Evolutionary conservation across 257 asterid genomes (phyloP).

Genomic region (Primulina eburnea): DNA sequence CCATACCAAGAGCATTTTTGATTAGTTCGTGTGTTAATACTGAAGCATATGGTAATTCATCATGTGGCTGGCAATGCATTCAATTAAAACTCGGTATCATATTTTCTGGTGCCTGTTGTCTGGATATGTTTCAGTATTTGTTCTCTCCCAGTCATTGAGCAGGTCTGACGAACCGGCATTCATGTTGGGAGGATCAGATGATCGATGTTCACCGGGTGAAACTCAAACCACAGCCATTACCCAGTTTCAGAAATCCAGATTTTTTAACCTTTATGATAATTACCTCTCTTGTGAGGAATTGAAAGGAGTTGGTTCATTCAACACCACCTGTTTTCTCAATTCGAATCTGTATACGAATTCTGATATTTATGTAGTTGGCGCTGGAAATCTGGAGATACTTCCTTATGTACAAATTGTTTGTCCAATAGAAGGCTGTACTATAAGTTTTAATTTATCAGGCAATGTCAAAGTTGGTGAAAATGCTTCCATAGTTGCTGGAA

Average conservation of each 20-base stretch:
- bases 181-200: constrained; percentile 31
- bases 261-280: constrained; percentile 25
- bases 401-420: constrained; percentile 68
- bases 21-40: constrained; percentile 35
- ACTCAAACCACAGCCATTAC: constrained; percentile 21
- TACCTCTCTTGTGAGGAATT: constrained; percentile 78
- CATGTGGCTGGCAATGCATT: constrained; percentile 57
- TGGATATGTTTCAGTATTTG: constrained; percentile 46
- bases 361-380: constrained; percentile 56
- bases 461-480: constrained; percentile 65
- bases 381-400: constrained; percentile 85
- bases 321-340: constrained; percentile 65
- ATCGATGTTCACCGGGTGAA: constrained; percentile 30
- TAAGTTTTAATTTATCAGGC: constrained; percentile 82
- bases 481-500: constrained; percentile 74
- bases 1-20: constrained; percentile 12
- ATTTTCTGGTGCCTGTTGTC: constrained; percentile 62
- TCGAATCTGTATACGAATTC: constrained; percentile 45
- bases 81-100: constrained; percentile 35
- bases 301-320: constrained; percentile 85
- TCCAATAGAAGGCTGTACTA: constrained; percentile 68
- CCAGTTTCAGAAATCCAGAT: constrained; percentile 26
- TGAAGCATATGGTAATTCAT: constrained; percentile 21
- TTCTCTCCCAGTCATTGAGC: constrained; percentile 37
- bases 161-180: constrained; percentile 29